Conservation (phyloP, 139 green algal genomes). For the Haematococcus sp. region DNA sequence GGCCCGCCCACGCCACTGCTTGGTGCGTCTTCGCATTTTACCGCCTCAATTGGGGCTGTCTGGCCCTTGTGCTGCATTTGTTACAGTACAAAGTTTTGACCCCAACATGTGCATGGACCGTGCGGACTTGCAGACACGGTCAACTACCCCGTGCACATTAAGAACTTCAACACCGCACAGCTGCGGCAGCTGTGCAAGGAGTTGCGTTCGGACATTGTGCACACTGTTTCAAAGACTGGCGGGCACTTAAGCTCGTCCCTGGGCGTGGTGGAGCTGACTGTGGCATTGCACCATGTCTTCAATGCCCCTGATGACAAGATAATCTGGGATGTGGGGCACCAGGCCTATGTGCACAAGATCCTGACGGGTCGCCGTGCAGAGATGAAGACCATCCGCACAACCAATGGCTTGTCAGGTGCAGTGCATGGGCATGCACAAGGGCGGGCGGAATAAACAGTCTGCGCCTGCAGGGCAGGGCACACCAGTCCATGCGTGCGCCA, state of each 20-base stretch:
- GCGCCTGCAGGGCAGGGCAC: no score
- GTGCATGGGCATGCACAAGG: background rate
- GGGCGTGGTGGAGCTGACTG: constrained; percentile 96
- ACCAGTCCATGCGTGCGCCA: no score
- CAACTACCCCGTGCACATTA: constrained; percentile 97
- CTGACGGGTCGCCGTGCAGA: constrained; percentile 83
- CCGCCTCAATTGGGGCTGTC: background rate
- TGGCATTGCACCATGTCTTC: constrained; percentile 98
- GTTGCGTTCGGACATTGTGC: constrained; percentile 91
- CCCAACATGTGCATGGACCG: background rate
- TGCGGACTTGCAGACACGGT: constrained; percentile 74
- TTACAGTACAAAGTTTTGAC: background rate
- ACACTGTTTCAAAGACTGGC: constrained; percentile 87
- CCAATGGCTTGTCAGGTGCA: constrained; percentile 83
- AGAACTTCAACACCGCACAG: constrained; percentile 86
- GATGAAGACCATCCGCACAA: constrained; percentile 95
- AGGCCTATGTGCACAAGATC: constrained; percentile 98
- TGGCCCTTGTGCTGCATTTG: background rate
- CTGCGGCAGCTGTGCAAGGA: constrained; percentile 95
- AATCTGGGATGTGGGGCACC: constrained; percentile 91
- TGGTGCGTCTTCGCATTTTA: background rate
- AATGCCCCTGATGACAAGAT: constrained; percentile 94
- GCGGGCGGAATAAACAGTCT: no score
- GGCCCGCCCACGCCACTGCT: constrained; percentile 89
- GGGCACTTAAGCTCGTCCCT: constrained; percentile 93